Evolutionary conservation across 805 yeast species (phyloP).

Genomic region (Scheffersomyces ergatensis): DNA sequence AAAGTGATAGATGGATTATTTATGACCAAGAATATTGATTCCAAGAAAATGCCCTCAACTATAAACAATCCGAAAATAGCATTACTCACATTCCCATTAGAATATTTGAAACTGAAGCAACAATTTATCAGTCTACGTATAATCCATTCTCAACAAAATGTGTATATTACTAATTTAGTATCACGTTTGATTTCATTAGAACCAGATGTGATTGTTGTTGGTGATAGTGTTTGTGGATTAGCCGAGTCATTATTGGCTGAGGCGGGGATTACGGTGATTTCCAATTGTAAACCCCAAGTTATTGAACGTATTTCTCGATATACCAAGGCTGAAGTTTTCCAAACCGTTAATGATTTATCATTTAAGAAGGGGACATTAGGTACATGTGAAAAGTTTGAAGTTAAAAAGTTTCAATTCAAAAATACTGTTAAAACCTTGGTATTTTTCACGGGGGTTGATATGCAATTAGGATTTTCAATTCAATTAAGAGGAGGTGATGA

Average conservation of each 20-base stretch:
- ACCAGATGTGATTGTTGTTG: constrained; percentile 78
- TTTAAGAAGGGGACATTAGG: constrained; percentile 63
- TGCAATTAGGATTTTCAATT: constrained; percentile 78
- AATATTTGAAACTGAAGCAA: constrained; percentile 73
- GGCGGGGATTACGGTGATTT: constrained; percentile 78
- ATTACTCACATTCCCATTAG: constrained; percentile 84
- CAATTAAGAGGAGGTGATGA: constrained; percentile 76
- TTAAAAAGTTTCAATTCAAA: constrained; percentile 59
- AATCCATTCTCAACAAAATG: constrained; percentile 82
- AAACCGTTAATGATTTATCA: constrained; percentile 82
- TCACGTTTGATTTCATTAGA: constrained; percentile 70
- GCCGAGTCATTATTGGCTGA: constrained; percentile 72
- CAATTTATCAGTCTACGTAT: constrained; percentile 81
- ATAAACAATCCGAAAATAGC: constrained; percentile 73
- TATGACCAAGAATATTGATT: constrained; percentile 79
- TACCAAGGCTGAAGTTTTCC: constrained; percentile 80
- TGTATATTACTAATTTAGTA: constrained; percentile 77
- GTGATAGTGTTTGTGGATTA: constrained; percentile 76
- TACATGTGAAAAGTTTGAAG: constrained; percentile 67
- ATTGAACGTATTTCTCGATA: constrained; percentile 74
- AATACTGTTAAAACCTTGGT: constrained; percentile 66
- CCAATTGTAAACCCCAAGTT: constrained; percentile 77
- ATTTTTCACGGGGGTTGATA: constrained; percentile 75
- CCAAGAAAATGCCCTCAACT: constrained; percentile 69
- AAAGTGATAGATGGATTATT: constrained; percentile 72